These are phyloP conservation scores for Fusarium tanahbumbuense DNA, from an alignment of 2,329 filamentous ascomycete genomes.

Conservation along the genomic window DNA sequence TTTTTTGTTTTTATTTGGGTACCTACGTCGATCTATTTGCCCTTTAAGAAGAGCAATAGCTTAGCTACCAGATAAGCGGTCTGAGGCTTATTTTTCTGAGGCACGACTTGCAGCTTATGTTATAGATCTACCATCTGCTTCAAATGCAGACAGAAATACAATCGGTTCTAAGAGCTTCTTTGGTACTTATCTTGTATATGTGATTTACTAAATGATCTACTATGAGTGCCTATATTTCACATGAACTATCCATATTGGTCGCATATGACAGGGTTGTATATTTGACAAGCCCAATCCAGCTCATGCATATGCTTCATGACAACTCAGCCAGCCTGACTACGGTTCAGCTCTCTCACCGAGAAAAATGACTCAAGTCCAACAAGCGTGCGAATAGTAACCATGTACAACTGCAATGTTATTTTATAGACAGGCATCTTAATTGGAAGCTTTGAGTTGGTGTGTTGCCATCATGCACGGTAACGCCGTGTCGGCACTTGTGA, in stretches of 20 bases:
- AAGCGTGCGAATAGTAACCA: conserved; percentile 1
- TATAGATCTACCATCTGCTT: conserved; percentile 8
- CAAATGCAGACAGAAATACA: conserved; percentile 3
- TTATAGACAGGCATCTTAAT: neutral
- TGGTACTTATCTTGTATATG: neutral
- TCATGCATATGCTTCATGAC: conserved; percentile 20
- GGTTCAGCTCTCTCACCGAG: conserved; percentile 10
- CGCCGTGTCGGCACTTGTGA: conserved; percentile 20
- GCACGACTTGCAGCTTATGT: neutral
- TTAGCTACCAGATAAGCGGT: neutral
- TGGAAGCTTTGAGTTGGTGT: conserved; percentile 17
- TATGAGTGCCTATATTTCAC: neutral
- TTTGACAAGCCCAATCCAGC: neutral
- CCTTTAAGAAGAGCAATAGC: neutral
- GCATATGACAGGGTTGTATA: neutral
- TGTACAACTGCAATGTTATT: neutral
- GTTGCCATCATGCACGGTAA: conserved; percentile 27
- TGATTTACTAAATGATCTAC: neutral
- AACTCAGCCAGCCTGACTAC: conserved; percentile 7
- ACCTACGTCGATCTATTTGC: neutral
- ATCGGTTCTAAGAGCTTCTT: neutral
- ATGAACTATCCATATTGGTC: neutral
- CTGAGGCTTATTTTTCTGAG: neutral
- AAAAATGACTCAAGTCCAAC: neutral
- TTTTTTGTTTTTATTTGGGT: neutral